Evolutionary conservation across 2,329 filamentous ascomycete genomes (phyloP).

Genomic region (Penicillium decumbens): DNA sequence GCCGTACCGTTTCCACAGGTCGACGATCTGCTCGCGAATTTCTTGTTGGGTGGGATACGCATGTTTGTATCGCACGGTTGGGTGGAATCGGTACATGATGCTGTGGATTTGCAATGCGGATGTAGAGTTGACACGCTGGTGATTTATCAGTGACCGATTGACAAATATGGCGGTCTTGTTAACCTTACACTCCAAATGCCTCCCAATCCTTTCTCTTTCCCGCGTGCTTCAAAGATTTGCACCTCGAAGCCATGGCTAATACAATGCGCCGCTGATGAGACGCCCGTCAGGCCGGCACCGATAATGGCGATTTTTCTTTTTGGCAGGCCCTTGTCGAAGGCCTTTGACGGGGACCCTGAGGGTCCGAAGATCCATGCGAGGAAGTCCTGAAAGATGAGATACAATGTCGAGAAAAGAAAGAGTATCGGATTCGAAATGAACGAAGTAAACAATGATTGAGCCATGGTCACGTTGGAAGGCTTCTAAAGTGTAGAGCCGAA

Average conservation of each 20-base stretch:
- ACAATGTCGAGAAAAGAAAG: background rate
- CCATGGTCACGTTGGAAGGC: background rate
- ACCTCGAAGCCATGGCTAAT: conserved; percentile 2
- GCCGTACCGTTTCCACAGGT: background rate
- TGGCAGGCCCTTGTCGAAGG: background rate
- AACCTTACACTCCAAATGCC: background rate
- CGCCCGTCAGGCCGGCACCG: conserved; percentile 1
- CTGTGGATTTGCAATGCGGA: background rate
- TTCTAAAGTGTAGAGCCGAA: background rate
- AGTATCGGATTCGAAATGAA: background rate
- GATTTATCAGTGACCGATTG: background rate
- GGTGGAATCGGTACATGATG: background rate
- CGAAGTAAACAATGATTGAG: background rate
- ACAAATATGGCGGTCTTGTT: background rate
- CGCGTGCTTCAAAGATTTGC: background rate
- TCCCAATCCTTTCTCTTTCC: background rate
- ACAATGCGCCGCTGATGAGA: conserved; percentile 2
- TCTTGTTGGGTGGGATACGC: background rate
- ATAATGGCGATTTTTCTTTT: background rate
- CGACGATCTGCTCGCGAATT: background rate
- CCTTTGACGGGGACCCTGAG: background rate
- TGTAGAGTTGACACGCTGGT: background rate
- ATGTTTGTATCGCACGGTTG: background rate
- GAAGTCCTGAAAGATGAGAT: background rate
- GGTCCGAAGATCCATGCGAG: background rate